Base-by-base conservation (phyloP, 768 basidiomycete species). In the Amanita rubescens region DNA sequence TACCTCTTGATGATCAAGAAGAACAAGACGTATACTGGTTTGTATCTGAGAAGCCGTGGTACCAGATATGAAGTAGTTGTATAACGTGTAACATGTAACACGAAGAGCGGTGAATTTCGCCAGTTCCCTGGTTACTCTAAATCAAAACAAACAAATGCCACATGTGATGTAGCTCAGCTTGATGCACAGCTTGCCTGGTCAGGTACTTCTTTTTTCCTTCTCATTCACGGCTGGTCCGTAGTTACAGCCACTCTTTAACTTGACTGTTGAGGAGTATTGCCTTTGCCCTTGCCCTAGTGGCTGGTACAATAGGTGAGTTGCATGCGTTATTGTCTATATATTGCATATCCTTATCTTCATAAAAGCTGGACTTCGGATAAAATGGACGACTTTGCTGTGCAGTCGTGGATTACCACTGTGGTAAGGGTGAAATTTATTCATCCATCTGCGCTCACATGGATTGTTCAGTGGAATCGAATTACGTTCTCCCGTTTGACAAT, bases 401-500 rank as follows among this genome's bases (percentile, higher is more conserved):
- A 54, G 35, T 30, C 55, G 20, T 49, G 48, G 34, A 38, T 52
- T 43, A 77, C 68, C 59, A 69, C 82, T 49, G 65, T 81, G 55
- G 82, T 83, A 59, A 62, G 75, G 72, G 2, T 34, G 10, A 48
- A 30, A 7, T 38, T 32, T 35, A 17, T 19, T 33, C n/a, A n/a
- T 17, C 14, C 25, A 33, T 27, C 45, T 27, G 19, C 43, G 44
- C 45, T 56, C 54, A 50, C 20, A 38, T 50, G 14, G n/a, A 5
- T 30, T 9, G 10, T 10, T 27, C 62, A 89, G 86, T 85, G 84
- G 82, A 74, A 79, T 53, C 78, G 85, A 53, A 71, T 89, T 60
- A 83, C 85, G 19, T 80, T 82, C 62, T 85, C 87, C 45, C 75
- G 75, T 34, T 71, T 85, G 50, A 84, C 87, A 17, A 70, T 75